Evolutionary conservation across 78 protist species (phyloP), one percentile per base, ranked within the genome.

Genomic region (Dictyostelium citrinum): DNA sequence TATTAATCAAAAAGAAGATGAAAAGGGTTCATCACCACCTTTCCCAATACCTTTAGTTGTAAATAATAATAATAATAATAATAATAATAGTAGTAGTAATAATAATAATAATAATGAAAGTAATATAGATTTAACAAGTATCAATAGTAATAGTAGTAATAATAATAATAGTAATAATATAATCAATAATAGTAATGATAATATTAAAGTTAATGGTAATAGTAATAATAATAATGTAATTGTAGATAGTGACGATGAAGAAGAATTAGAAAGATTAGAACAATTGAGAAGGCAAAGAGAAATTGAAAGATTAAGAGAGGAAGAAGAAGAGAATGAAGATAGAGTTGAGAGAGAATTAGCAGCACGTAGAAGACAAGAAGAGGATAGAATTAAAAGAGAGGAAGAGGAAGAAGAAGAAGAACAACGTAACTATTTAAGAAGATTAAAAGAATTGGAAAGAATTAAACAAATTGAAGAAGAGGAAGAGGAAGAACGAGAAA

Each of bases 341-440:
- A 81, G 85, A 64, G 22, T 88, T 20, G 51, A 55, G 35, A 24
- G 61, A 33, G 93, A 88, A 33, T 64, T 88, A 5, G 60, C 85
- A 12, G 33, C 35, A 8, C 49, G 84, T 22, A 88, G 85, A 88
- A 81, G 70, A 29, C 61, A 88, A 29, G 93, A 88, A 35, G 93
- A 88, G 22, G 85, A 88, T 33, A 29, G 80, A 31, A 88, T 78
- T 14, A 76, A 88, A 45, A 67, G 85, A 29, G 90, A 82, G 22
- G 93, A 88, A 51, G 93, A 88, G 24, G 93, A 88, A 51, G 93
- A 88, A 5, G 93, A 88, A 33, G 93, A 88, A 27, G 93, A 88
- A 39, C 84, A 78, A 67, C 49, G 75, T 22, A 80, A 55, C 22
- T 31, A 80, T 35, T 31, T 80, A 10, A 41, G 72, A 35, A 58